phyloP scores from a whole-genome alignment of 2,329 filamentous ascomycete species.

The Colletotrichum tanaceti region DNA sequence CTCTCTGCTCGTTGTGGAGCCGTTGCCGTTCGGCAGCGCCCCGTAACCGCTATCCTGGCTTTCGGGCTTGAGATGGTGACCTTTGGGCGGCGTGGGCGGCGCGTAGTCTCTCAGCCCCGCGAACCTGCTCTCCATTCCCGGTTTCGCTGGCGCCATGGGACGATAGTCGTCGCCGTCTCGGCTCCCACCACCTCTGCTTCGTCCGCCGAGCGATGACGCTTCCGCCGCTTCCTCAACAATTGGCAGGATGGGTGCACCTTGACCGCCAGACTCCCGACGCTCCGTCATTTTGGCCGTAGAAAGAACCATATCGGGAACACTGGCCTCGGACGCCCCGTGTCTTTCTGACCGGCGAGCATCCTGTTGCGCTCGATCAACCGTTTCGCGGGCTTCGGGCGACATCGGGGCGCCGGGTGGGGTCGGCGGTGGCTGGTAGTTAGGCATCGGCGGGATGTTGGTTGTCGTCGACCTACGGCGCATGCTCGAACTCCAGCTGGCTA shows the following conservation, averaged over 20 bases:
- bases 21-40: slow-evolving; percentile 46
- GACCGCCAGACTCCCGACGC: slow-evolving; percentile 64
- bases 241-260: slow-evolving; percentile 72
- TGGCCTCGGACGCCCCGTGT: slow-evolving; percentile 54
- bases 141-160: slow-evolving; percentile 58
- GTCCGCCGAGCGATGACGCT: slow-evolving; percentile 72
- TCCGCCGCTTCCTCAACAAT: slow-evolving; percentile 94
- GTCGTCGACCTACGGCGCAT: slow-evolving; percentile 48
- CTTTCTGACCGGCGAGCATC: slow-evolving; percentile 52
- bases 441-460: slow-evolving; percentile 55
- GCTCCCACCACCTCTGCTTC: slow-evolving; percentile 66
- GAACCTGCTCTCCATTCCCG: slow-evolving; percentile 47
- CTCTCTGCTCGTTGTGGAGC: slow-evolving; percentile 47
- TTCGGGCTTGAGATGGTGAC: slow-evolving; percentile 56
- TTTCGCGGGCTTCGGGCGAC: slow-evolving; percentile 55
- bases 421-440: slow-evolving; percentile 58
- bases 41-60: slow-evolving; percentile 62
- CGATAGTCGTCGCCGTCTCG: slow-evolving; percentile 58
- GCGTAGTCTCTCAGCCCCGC: slow-evolving; percentile 40
- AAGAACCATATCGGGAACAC: slow-evolving; percentile 72
- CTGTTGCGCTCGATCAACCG: slow-evolving; percentile 54
- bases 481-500: slow-evolving; percentile 53
- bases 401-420: slow-evolving; percentile 50
- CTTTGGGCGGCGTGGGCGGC: slow-evolving; percentile 63
- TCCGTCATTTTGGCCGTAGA: slow-evolving; percentile 51